A percentile compares a stretch with the other conserved stretches of the same genome.
These are phyloP conservation scores for Cicer yamashitae DNA, from an alignment of 306 rosid species.

Conservation along the genomic window DNA sequence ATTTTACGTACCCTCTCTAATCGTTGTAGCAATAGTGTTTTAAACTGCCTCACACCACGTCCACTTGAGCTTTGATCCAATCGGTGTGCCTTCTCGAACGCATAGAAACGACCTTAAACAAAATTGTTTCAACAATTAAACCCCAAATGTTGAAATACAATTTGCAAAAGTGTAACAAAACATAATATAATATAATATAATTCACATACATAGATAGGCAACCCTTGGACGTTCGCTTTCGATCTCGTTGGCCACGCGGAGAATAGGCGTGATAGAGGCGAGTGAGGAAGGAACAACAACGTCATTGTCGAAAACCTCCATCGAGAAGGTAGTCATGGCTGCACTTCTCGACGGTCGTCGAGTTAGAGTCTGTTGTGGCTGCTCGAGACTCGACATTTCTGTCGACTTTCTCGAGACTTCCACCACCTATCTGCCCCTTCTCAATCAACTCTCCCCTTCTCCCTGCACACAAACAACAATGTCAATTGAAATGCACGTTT, in stretches of 20 bases:
- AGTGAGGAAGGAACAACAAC: slow-evolving; percentile 93
- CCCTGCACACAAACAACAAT: slow-evolving; percentile 4
- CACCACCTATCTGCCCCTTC: background rate
- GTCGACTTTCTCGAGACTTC: slow-evolving; percentile 27
- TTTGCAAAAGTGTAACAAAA: no score
- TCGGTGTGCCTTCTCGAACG: slow-evolving; percentile 96
- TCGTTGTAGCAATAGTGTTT: slow-evolving; percentile 80
- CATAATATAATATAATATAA: no score
- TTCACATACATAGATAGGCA: slow-evolving; percentile 73
- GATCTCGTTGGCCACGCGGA: slow-evolving; percentile 88
- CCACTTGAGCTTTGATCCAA: slow-evolving; percentile 90
- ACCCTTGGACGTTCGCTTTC: slow-evolving; percentile 91
- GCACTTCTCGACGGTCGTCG: slow-evolving; percentile 89
- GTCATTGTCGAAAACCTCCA: slow-evolving; percentile 91
- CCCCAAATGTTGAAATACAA: background rate
- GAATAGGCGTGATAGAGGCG: slow-evolving; percentile 85
- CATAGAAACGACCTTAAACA: slow-evolving; percentile 84
- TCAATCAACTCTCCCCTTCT: slow-evolving; percentile 2
- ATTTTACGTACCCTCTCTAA: slow-evolving; percentile 72
- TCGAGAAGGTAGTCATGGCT: slow-evolving; percentile 78
- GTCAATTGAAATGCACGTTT: background rate
- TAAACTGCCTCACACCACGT: slow-evolving; percentile 97
- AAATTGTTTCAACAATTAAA: background rate
- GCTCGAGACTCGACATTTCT: slow-evolving; percentile 67
- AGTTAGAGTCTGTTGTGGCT: slow-evolving; percentile 58